Conservation (phyloP, 2,329 filamentous ascomycete species). For the Nemania sp. region DNA sequence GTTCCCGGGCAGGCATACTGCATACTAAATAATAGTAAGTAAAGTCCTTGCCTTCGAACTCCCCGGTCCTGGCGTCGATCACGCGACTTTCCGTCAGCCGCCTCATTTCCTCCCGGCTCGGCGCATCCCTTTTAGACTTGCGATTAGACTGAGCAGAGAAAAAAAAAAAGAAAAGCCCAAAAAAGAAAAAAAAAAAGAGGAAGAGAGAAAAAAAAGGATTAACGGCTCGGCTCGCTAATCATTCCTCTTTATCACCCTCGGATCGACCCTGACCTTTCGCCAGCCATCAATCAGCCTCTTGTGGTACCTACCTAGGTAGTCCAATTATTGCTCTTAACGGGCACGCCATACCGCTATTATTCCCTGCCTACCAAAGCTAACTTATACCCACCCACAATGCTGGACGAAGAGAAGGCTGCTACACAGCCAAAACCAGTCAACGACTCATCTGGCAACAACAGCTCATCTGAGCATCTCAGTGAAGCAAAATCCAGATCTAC, state of each 20-base stretch:
- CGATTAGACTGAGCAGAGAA: not conserved
- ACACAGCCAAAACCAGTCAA: constrained; percentile 5
- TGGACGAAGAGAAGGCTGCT: constrained; percentile 43
- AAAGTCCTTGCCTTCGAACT: constrained; percentile 3
- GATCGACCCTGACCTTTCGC: constrained; percentile 5
- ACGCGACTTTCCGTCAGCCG: constrained; percentile 36
- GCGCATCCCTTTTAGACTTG: constrained; percentile 17
- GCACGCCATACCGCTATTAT: not conserved
- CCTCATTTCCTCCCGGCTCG: constrained; percentile 31
- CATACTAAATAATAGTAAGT: constrained; percentile 16
- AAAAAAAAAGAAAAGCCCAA: constrained; percentile 11
- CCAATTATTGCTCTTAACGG: constrained; percentile 8
- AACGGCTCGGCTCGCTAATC: constrained; percentile 10
- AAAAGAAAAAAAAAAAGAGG: constrained; percentile 7
- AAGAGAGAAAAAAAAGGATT: not conserved
- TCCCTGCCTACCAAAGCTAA: not conserved
- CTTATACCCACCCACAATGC: constrained; percentile 33
- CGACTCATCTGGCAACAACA: constrained; percentile 26
- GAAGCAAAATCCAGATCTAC: not conserved
- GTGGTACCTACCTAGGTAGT: not conserved
- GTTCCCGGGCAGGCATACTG: not conserved
- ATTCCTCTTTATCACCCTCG: constrained; percentile 5
- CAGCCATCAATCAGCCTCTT: not conserved
- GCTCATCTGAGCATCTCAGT: constrained; percentile 31
- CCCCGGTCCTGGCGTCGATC: constrained; percentile 31